Evolutionary conservation across 1,284 basidiomycete species (phyloP).

Genomic region (Moesziomyces globuligerus): DNA sequence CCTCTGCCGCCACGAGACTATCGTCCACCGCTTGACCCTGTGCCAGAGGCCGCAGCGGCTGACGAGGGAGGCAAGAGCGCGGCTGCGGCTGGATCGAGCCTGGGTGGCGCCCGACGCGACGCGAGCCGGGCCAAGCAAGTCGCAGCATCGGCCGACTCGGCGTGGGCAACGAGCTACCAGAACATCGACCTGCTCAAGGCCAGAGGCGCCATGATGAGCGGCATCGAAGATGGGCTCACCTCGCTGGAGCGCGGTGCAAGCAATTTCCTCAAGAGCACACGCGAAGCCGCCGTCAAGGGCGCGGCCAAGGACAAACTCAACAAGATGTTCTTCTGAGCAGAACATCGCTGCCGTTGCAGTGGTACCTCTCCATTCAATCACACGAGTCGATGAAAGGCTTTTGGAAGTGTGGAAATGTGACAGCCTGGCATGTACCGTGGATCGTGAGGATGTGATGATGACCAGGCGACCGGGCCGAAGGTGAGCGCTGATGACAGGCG

Average conservation of each 20-base stretch:
- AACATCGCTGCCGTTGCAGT: no score
- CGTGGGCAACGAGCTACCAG: constrained; percentile 31
- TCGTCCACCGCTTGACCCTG: constrained; percentile 7
- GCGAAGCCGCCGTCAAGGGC: constrained; percentile 55
- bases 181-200: constrained; percentile 51
- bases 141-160: constrained; percentile 26
- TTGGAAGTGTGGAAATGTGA: no score
- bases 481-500: no score
- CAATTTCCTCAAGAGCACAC: constrained; percentile 57
- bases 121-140: constrained; percentile 36
- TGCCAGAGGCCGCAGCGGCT: neutral
- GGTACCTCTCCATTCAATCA: no score
- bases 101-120: constrained; percentile 17
- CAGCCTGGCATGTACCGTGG: no score
- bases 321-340: constrained; percentile 41
- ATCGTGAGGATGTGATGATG: neutral
- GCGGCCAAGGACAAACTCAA: constrained; percentile 57
- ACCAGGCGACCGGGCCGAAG: neutral
- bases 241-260: constrained; percentile 53
- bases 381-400: no score
- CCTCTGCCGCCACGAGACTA: constrained; percentile 30
- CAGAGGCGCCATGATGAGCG: constrained; percentile 52
- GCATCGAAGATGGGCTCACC: constrained; percentile 54
- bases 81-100: constrained; percentile 7
- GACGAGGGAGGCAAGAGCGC: constrained; percentile 4